Base-by-base conservation (phyloP, 345 rosid genomes). In the Noccaea bulbosa region DNA sequence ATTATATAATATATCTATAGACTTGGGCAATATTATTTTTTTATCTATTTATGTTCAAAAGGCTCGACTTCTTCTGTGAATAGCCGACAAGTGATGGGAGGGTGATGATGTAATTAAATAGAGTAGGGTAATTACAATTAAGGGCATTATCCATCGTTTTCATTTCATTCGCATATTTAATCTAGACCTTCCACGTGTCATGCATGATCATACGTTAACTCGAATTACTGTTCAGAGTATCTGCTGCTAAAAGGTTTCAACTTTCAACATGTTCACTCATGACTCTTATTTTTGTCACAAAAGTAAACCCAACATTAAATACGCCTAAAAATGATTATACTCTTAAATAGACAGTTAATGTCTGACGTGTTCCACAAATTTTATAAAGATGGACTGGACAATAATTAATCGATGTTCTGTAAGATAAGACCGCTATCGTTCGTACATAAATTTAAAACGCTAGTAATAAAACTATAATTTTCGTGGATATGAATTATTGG, bases 11-110 rank as follows among this genome's bases (percentile, higher is more conserved):
- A 20, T 63, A 37, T 56, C 11, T 7, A 30, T 14, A 54, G 16
- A 12, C 17, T 12, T 6, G 58, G 32, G 15, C 14, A 27, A 27
- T 52, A 30, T 12, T 51, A 9, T 7, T 41, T 9, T 14, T 15
- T 20, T 17, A 5, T 9, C 44, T 20, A 20, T 9, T 62, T 1
- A 27, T 27, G 30, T 27, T 27, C 30, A 8, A 51, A 11, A 20
- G 58, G 11, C 48, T 51, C 16, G 30, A 67, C 12, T 35, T 51
- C 40, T 11, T 15, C 30, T 27, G 30, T 27, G 30, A 12, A 40
- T 41, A 67, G 53, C 74, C 74, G 69, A 71, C 75, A 62, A 43
- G 9, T 41, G 47, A 70, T 70, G 61, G 56, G 50, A 41, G 61
- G 12, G 45, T 50, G 50, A 24, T 60, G 4, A 39, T 61, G 61